These are phyloP conservation scores for Coemansia sp. DNA, from an alignment of 371 early-diverging fungal species.

Conservation along the genomic window DNA sequence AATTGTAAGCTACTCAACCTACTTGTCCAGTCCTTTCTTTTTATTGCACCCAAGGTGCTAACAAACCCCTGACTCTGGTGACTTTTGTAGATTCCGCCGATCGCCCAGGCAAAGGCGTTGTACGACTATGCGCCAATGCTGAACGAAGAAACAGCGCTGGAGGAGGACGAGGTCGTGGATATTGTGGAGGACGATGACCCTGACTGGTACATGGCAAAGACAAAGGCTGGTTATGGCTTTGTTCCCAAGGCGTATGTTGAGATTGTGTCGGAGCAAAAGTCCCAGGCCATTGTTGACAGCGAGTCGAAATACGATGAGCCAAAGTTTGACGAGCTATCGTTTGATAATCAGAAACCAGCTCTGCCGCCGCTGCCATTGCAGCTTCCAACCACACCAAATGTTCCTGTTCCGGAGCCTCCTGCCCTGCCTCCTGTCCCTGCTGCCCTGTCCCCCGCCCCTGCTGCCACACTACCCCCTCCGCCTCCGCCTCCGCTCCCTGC, in stretches of 20 bases:
- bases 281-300: not conserved
- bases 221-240: conserved; percentile 64
- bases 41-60: not conserved
- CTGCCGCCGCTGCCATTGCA: conserved; percentile 13
- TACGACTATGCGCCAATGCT: conserved; percentile 77
- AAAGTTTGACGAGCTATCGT: not conserved
- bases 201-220: conserved; percentile 74
- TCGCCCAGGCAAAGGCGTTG: conserved; percentile 64
- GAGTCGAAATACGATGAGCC: not conserved
- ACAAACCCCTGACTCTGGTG: not conserved
- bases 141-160: conserved; percentile 75
- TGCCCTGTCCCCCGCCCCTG: not conserved
- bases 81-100: conserved; percentile 41
- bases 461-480: conserved; percentile 14
- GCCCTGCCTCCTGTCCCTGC: not conserved
- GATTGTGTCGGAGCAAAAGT: conserved; percentile 20
- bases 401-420: not conserved
- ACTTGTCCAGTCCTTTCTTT: not conserved
- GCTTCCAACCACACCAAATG: not conserved
- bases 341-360: not conserved
- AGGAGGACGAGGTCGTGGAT: conserved; percentile 69
- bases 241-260: conserved; percentile 78
- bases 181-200: conserved; percentile 74
- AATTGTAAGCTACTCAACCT: conserved; percentile 54
- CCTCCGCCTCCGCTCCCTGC: conserved; percentile 8